phyloP scores from a whole-genome alignment of 441 rosid genomes.

The Adansonia grandidieri region DNA sequence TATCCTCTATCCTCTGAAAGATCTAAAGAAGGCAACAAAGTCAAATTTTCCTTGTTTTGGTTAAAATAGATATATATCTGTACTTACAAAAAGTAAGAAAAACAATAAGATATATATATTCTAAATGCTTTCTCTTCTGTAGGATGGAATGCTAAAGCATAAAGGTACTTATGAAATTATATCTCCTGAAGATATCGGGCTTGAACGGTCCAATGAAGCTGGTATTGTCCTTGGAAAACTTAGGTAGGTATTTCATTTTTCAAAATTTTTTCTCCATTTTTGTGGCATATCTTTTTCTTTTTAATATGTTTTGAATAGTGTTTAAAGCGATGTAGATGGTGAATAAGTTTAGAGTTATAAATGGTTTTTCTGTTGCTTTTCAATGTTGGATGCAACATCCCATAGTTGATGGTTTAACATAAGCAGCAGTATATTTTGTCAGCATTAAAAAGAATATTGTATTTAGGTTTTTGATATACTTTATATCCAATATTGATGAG shows the following conservation, averaged over 20 bases:
- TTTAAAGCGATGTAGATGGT: constrained; percentile 11
- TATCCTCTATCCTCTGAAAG: constrained; percentile 2
- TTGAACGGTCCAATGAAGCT: constrained; percentile 81
- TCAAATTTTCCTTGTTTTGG: background rate
- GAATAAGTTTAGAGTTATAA: background rate
- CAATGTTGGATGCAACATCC: background rate
- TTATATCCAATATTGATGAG: background rate
- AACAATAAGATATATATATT: constrained; percentile 1
- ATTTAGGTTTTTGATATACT: background rate
- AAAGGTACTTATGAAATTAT: constrained; percentile 93
- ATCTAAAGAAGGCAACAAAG: background rate
- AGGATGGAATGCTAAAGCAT: constrained; percentile 99
- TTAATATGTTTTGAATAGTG: background rate
- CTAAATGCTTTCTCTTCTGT: constrained; percentile 28
- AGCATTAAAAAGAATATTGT: background rate
- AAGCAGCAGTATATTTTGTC: background rate
- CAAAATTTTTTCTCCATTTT: background rate
- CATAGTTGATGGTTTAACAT: constrained; percentile 12
- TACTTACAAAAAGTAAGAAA: background rate
- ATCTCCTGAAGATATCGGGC: constrained; percentile 90
- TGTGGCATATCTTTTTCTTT: background rate
- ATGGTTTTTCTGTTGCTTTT: background rate
- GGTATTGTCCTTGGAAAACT: constrained; percentile 98
- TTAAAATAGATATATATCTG: background rate
- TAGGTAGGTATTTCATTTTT: constrained; percentile 49